Base-by-base conservation (phyloP, 352 stramenopile species). In the Pythium volutum region DNA sequence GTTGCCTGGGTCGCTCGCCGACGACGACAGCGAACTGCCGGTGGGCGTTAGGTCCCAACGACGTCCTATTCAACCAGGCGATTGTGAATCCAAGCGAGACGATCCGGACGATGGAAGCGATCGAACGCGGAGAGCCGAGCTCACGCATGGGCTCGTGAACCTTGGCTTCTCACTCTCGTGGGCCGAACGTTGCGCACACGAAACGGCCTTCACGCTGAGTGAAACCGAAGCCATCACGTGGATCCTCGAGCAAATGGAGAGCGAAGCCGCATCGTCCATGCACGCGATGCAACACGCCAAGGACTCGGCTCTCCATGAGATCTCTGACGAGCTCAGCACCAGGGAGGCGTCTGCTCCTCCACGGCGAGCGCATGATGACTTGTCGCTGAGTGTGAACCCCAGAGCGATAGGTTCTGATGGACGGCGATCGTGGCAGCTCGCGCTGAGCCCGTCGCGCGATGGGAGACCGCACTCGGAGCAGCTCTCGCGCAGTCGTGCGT, bases 211-310 rank as follows among this genome's bases (percentile, higher is more conserved):
- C 74, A 22, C 61, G 64, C 0, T 66, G 71, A 72, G 77, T 47
- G 87, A 96, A 66, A 89, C 80, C 27, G 73, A 69, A 20, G 87
- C 88, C 7, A 89, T 96, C 20, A 71, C 74, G 25, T 97, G 91
- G 91, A 96, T 97, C 48, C 81, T 97, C 9, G 87, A 97, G 51
- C 74, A 90, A 67, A 96, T 97, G 84, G 86, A 95, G 51, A 74
- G 89, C 12, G 82, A 94, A 20, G 64, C 58, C 2, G 38, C 33
- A 0, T 29, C 43, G 2, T 62, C 63, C 0, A 43, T 54, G 22
- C 15, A 14, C 23, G 23, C 11, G 10, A 36, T 48, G 6, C 42
- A 11, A n/a, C 10, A 14, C 3, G n/a, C 7, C 1, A 15, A 48
- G 7, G 42, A n/a, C 42, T 29, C 22, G 4, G 20, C 20, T 39